Evolutionary conservation across 192 early-diverging fungal species (phyloP), one percentile per base, ranked within the genome.

Genomic region (Mortierella alpina): DNA sequence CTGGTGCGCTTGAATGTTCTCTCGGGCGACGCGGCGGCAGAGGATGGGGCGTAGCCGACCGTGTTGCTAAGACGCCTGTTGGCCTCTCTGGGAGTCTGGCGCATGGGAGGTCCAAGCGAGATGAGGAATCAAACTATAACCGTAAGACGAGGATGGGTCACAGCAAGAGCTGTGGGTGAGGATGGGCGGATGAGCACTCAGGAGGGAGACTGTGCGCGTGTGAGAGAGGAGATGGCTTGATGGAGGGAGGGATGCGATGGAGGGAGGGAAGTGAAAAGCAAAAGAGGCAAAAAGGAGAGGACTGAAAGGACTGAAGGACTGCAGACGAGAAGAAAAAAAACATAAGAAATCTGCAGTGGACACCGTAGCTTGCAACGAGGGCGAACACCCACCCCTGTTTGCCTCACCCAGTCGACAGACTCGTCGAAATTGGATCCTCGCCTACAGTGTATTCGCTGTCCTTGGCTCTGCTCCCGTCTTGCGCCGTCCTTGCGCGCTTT

Each of bases 1-100:
- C 64, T 68, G 59, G 23, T 71, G 50, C 47, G 70, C 42, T 58
- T 63, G 50, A 62, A 63, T 5, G 53, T 40, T 39, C 41, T 60
- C 14, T 61, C 75, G 23, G 68, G 65, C 52, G 72, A 49, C 10
- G 45, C 11, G 63, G 62, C 31, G 10, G 53, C 20, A 39, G 31
- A 31, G 31, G 31, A 31, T 31, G 20, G 2, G 59, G 10, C n/a
- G 65, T 18, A 49, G 73, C 13, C 50, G 56, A 7, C 14, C 50
- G 11, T 7, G 10, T 11, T 22, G 67, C 46, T 59, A 65, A n/a
- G 20, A 20, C 39, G 49, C 31, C 31, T 31, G 31, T 13, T 45
- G 60, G 68, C 18, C 45, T 31, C 14, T 48, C 23, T 41, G 56
- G 46, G 18, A 40, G 39, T 12, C 5, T 68, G 49, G 67, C 18